phyloP scores from a whole-genome alignment of 495 filamentous ascomycete species.

The Talaromyces wortmannii region DNA sequence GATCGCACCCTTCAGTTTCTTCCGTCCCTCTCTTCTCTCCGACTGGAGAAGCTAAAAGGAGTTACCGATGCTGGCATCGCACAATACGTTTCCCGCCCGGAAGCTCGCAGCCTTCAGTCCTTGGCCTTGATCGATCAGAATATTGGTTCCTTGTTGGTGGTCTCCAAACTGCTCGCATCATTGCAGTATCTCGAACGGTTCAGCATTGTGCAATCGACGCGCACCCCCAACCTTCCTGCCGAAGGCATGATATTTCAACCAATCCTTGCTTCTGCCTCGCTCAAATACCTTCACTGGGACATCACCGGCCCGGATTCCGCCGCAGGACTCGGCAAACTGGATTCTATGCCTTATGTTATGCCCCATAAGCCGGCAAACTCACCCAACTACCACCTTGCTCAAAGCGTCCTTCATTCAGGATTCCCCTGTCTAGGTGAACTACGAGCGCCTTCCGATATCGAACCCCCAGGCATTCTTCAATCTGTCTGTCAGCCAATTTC shows the following conservation, averaged over 20 bases:
- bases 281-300: slow-evolving; percentile 78
- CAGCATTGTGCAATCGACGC: slow-evolving; percentile 59
- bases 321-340: slow-evolving; percentile 32
- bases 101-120: slow-evolving; percentile 48
- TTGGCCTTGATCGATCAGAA: slow-evolving; percentile 62
- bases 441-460: slow-evolving; percentile 66
- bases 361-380: slow-evolving; percentile 27
- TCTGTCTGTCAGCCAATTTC: slow-evolving; percentile 57
- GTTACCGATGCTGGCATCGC: slow-evolving; percentile 72
- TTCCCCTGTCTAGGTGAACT: slow-evolving; percentile 66
- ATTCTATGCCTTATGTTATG: slow-evolving; percentile 31
- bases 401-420: slow-evolving; percentile 58
- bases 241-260: slow-evolving; percentile 59
- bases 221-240: slow-evolving; percentile 49
- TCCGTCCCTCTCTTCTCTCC: slow-evolving; percentile 65
- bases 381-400: slow-evolving; percentile 67
- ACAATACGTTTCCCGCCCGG: slow-evolving; percentile 55
- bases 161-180: slow-evolving; percentile 70
- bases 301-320: slow-evolving; percentile 46
- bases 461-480: slow-evolving; percentile 61
- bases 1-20: slow-evolving; percentile 63
- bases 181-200: slow-evolving; percentile 58
- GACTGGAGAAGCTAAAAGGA: slow-evolving; percentile 69
- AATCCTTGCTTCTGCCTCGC: slow-evolving; percentile 58
- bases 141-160: slow-evolving; percentile 56